phyloP scores from a whole-genome alignment of 2,329 filamentous ascomycete genomes.

The Fusarium buharicum region DNA sequence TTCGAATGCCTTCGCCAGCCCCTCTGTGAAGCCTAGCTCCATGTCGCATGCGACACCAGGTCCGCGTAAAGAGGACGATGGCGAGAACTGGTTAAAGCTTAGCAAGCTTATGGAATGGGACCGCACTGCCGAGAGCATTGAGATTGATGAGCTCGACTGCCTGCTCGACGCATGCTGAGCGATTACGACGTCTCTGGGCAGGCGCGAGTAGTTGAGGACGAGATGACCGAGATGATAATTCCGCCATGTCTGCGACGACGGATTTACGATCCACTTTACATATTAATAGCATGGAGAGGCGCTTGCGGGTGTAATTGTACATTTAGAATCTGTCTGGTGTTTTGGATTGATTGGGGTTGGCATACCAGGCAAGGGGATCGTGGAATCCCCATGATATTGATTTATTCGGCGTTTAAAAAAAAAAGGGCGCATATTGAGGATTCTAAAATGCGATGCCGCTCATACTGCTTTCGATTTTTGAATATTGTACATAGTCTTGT shows the following conservation, averaged over 20 bases:
- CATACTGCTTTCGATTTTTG: conserved; percentile 38
- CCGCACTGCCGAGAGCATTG: conserved; percentile 85
- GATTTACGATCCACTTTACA: conserved; percentile 38
- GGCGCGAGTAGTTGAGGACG: conserved; percentile 37
- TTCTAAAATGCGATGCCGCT: conserved; percentile 44
- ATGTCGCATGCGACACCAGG: conserved; percentile 41
- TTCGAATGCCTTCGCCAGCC: conserved; percentile 61
- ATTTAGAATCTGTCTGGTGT: conserved; percentile 44
- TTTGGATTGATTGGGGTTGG: conserved; percentile 36
- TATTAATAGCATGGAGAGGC: conserved; percentile 43
- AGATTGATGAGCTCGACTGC: conserved; percentile 91
- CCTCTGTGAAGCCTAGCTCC: conserved; percentile 59
- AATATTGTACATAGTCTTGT: conserved; percentile 44
- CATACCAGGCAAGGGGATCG: conserved; percentile 40
- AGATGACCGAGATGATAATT: conserved; percentile 39
- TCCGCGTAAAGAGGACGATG: conserved; percentile 53
- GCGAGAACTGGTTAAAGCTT: conserved; percentile 55
- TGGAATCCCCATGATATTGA: conserved; percentile 29
- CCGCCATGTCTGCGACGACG: conserved; percentile 43
- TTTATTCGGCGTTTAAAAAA: conserved; percentile 36
- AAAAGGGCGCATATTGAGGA: conserved; percentile 26
- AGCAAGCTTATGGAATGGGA: conserved; percentile 65
- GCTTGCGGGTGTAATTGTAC: conserved; percentile 48
- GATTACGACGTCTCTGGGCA: conserved; percentile 22
- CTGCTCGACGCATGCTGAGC: conserved; percentile 79